Base-by-base conservation (phyloP, 2,329 filamentous ascomycete genomes). In the Cadophora sp. region DNA sequence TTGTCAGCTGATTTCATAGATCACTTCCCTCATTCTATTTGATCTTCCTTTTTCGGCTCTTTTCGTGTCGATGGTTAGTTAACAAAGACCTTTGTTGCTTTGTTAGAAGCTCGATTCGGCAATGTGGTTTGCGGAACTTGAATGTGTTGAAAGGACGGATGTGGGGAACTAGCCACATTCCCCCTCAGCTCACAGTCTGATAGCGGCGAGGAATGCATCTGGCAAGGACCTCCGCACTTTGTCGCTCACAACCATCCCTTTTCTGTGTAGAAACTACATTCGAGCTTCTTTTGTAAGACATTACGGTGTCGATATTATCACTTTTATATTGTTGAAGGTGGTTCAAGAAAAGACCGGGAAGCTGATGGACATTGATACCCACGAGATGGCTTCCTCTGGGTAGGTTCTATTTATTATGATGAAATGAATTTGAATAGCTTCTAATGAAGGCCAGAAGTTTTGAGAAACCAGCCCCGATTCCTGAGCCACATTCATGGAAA, bases 401-500 rank as follows among this genome's bases (percentile, higher is more conserved):
- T 65, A 22, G 3, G 63, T 22, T 53, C 6, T 27, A 31, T n/a
- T 12, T 22, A 11, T 8, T 19, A 9, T 31, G 12, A 4, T 16
- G 46, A 43, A 46, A 19, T 7, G 0, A n/a, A 3, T 50, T 5
- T 48, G 29, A 27, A 12, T 29, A n/a, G 12, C 27, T 51, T 11
- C 29, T 51, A 37, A 31, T 29, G 19, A 12, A 56, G 19, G 7
- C 3, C 43, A 62, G 60, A 34, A 16, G 16, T 51, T 22, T 14
- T 14, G 24, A 24, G 29, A 22, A 61, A 9, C 11, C 58, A 51
- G 5, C 43, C 51, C 27, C 29, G 12, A 40, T 61, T 56, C 40
- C 31, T 2, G 40, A 22, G 7, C 31, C 43, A 12, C 31, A 27
- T 29, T 11, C n/a, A 22, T 76, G 72, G 51, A 71, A 70, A 62